Base-by-base conservation (phyloP, 306 rosid species). In the Rosa lucieae region DNA sequence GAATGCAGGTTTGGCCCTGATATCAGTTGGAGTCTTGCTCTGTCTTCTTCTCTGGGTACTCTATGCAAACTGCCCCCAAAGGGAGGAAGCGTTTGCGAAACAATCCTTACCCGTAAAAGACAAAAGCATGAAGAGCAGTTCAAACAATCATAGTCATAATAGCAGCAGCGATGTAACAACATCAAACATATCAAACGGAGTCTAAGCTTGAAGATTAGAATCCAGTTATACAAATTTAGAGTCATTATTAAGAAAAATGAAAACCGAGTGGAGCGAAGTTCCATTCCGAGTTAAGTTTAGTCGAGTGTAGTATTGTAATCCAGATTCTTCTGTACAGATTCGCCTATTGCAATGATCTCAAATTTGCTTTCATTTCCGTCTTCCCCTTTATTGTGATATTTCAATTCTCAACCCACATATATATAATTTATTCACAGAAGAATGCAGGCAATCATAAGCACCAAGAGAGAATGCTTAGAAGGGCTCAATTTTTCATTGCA, bases 1-100 rank as follows among this genome's bases (percentile, higher is more conserved):
- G 70, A 89, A 89, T 81, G 89, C 89, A 26, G 99, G 99, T 61
- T 83, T 95, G 74, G 98, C 90, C 20, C 88, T 95, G 83, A 85
- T 91, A 67, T 95, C 99, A 18, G 98, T 91, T 20, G 98, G 97
- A 68, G 92, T 93, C 52, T 77, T 95, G 82, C 92, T 95, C 68
- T 93, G 98, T 69, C 99, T 95, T 70, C 89, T 95, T 78, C 91
- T 95, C 51, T 95, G 99, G 99, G 78, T 91, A 75, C 94, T 95
- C 52, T 93, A 89, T 85, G 89, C 99, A 76, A 93, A 95, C 98
- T 93, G 91, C 97, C 92, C 92, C 90, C 85, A 43, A 88, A 87
- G 89, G 90, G 92, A 81, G 89, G 97, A 85, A 70, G 98, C 44
- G 98, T 87, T 86, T 89, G 96, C 32, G 73, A 87, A 87, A 77